Evolutionary conservation across 768 basidiomycete genomes (phyloP), one percentile per base, ranked within the genome.

Genomic region (Pleurotus djamor): DNA sequence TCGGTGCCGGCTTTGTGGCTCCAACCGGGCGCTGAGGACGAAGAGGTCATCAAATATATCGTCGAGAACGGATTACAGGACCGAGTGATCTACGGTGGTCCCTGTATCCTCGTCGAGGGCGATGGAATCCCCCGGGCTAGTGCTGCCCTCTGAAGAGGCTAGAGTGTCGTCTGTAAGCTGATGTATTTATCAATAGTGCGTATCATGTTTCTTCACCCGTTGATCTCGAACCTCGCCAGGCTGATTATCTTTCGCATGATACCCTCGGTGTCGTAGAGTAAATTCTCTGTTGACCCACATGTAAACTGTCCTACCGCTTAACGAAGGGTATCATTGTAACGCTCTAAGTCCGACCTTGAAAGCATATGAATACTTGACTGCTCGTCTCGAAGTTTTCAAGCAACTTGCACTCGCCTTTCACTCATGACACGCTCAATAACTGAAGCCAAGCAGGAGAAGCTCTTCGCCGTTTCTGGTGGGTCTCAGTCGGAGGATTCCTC

Each of bases 21-120:
- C 34, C 94, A 96, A 69, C 94, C 94, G 5, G 93, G 93, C 17
- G 91, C 93, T 5, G 86, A 89, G 63, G 87, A 92, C 65, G 79
- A 76, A 13, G 72, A 73, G 2, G 91, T 94, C 49, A 71, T 77
- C 13, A 66, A 76, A 13, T 95, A 82, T 65, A 85, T 95, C 68
- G 79, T 83, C 43, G 81, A 85, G 59, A 85, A 88, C 52, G 82
- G 77, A 4, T 71, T 94, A 63, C 72, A 76, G 36, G 85, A 86
- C 66, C 79, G 79, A 60, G 89, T 91, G n/a, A 81, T 96, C 52
- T 85, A 83, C 68, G 88, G 90, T 32, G 94, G 94, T 8, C 87
- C 91, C 8, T 96, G 94, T 68, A 79, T 96, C 41, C 81, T 96
- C 52, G 84, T 87, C 14, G 80, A 88, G 60, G 94, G 94, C 4